phyloP scores from a whole-genome alignment of 805 yeast genomes.

The Ogataea angusta region DNA sequence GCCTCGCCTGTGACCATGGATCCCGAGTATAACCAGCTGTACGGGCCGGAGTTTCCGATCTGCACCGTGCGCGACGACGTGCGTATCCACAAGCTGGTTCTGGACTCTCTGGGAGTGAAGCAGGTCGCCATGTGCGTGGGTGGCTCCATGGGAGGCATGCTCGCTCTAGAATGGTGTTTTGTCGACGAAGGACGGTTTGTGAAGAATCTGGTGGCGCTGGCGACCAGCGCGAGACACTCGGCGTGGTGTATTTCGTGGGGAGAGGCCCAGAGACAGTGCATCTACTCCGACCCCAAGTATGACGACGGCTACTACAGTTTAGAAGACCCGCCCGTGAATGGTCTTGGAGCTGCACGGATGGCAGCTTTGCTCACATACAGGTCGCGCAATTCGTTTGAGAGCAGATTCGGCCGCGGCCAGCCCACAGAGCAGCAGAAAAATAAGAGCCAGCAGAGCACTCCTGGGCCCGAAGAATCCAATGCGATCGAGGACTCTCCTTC shows the following conservation, averaged over 20 bases:
- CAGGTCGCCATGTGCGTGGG: constrained; percentile 85
- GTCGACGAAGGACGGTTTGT: constrained; percentile 61
- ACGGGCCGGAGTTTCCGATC: constrained; percentile 94
- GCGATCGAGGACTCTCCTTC: constrained; percentile 11
- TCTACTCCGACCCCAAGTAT: constrained; percentile 92
- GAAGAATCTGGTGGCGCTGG: constrained; percentile 70
- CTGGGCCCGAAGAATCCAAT: constrained; percentile 9
- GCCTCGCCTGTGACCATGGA: constrained; percentile 88
- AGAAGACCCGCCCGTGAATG: constrained; percentile 78
- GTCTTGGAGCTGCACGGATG: constrained; percentile 97
- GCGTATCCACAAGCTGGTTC: constrained; percentile 65
- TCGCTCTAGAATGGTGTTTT: constrained; percentile 83
- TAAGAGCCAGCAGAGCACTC: constrained; percentile 18
- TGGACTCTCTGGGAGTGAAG: constrained; percentile 78
- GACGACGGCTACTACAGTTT: constrained; percentile 81
- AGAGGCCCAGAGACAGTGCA: constrained; percentile 95
- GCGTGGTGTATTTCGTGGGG: constrained; percentile 99
- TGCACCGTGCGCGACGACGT: constrained; percentile 94
- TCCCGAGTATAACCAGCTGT: constrained; percentile 67
- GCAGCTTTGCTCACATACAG: constrained; percentile 90
- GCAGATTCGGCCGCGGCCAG: constrained; percentile 81
- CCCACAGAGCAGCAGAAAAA: constrained; percentile 39
- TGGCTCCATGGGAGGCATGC: constrained; percentile 99
- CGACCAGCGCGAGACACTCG: constrained; percentile 90
- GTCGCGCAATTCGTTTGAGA: constrained; percentile 86